A percentile compares a stretch with the other conserved stretches of the same genome.
These are phyloP conservation scores for Marsdenia floribunda DNA, from an alignment of 257 asterid species.

Conservation along the genomic window DNA sequence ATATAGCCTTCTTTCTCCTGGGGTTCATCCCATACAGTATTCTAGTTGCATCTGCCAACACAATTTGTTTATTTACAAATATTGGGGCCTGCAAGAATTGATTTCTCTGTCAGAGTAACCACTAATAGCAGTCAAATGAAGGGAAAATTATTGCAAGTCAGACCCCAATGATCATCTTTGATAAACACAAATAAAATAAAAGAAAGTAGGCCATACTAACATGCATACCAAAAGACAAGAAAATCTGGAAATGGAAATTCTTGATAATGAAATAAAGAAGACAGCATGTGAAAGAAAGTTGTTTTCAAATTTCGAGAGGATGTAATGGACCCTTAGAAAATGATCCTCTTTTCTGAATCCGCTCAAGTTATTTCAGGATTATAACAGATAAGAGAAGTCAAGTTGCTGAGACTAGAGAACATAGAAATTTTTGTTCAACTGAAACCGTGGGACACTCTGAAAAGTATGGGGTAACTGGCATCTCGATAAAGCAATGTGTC, in stretches of 20 bases:
- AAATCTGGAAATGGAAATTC: neutral
- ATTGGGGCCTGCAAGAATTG: conserved; percentile 37
- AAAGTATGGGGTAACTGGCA: neutral
- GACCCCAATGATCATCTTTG: neutral
- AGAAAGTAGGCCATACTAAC: neutral
- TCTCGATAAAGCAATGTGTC: neutral
- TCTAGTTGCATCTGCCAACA: conserved; percentile 36
- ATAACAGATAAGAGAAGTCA: neutral
- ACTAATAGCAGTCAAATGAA: neutral
- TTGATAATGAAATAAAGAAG: neutral
- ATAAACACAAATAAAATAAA: neutral
- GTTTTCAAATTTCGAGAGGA: neutral
- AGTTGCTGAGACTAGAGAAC: neutral
- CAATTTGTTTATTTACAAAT: conserved; percentile 34
- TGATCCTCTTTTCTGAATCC: neutral
- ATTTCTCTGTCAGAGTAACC: neutral
- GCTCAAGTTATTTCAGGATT: neutral
- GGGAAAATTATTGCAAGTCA: neutral
- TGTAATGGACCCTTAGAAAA: neutral
- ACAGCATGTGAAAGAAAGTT: neutral
- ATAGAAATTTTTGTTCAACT: neutral
- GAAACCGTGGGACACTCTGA: neutral
- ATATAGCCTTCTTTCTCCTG: conserved; percentile 24
- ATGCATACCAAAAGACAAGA: neutral
- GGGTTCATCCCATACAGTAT: conserved; percentile 28